A percentile compares a stretch with the other conserved stretches of the same genome.
These are phyloP conservation scores for Secale cereale DNA, from an alignment of 176 grass and related monocot species.

Conservation along the genomic window DNA sequence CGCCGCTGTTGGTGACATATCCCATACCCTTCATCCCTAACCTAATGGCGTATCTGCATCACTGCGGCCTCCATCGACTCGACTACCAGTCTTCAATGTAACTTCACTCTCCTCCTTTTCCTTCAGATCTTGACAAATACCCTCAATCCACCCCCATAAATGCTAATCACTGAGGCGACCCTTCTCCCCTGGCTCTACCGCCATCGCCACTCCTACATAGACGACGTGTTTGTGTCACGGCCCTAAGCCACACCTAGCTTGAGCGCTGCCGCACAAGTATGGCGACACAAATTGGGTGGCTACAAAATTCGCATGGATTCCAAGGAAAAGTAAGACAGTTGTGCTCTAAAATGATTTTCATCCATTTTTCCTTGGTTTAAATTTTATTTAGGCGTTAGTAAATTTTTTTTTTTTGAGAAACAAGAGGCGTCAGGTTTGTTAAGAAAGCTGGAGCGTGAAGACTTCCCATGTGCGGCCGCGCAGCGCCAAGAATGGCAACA, in stretches of 20 bases:
- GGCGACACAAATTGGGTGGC: not conserved
- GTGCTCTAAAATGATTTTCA: not conserved
- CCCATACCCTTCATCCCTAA: not conserved
- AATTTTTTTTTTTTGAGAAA: no score
- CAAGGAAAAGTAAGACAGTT: not conserved
- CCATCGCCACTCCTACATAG: not conserved
- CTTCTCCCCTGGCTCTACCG: not conserved
- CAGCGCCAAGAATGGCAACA: no score
- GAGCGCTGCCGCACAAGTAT: not conserved
- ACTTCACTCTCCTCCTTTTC: not conserved
- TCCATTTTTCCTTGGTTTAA: no score
- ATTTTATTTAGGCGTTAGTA: no score
- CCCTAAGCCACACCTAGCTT: not conserved
- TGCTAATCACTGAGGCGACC: not conserved
- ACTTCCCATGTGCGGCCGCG: no score
- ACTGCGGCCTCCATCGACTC: not conserved
- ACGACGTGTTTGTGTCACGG: not conserved
- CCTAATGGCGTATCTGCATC: not conserved
- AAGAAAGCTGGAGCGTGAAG: not conserved
- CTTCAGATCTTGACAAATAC: not conserved
- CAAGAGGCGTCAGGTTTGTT: no score
- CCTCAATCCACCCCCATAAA: not conserved
- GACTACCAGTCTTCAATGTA: not conserved
- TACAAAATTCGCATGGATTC: not conserved
- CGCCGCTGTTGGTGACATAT: not conserved